Percentiles rank a stretch among this genome's conserved stretches.
Conservation (phyloP, 495 filamentous ascomycete genomes). For the Thozetella sp. region DNA sequence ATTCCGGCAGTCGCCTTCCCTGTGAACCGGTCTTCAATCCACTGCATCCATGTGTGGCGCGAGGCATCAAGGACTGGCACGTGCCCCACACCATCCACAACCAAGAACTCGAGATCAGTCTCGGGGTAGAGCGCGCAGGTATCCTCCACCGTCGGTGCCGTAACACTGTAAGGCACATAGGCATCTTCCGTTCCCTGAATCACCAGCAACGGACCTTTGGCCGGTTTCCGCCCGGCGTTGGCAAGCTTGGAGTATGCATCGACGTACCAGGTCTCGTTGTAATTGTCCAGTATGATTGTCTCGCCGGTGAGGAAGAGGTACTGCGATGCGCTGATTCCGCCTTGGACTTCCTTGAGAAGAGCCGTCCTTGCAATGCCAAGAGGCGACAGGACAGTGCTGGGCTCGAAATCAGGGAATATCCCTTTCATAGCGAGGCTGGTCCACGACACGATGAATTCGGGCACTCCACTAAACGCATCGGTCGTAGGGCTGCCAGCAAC, state of each 20-base stretch:
- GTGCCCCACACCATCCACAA: slow-evolving; percentile 31
- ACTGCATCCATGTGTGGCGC: slow-evolving; percentile 36
- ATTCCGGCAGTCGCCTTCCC: slow-evolving; percentile 12
- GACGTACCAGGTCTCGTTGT: slow-evolving; percentile 19
- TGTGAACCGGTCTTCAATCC: slow-evolving; percentile 39
- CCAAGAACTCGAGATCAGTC: slow-evolving; percentile 30
- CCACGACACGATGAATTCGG: slow-evolving; percentile 12
- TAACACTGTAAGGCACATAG: slow-evolving; percentile 22
- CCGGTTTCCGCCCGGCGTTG: slow-evolving; percentile 27
- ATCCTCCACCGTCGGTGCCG: slow-evolving; percentile 24
- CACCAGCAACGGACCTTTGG: slow-evolving; percentile 46
- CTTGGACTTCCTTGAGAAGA: slow-evolving; percentile 23
- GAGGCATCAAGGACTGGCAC: slow-evolving; percentile 36
- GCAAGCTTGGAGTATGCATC: slow-evolving; percentile 20
- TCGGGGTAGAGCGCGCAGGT: slow-evolving; percentile 30
- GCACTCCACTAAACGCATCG: slow-evolving; percentile 20
- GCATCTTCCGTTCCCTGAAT: slow-evolving; percentile 40
- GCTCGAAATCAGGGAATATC: background rate
- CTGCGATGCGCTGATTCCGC: background rate
- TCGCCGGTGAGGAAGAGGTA: slow-evolving; percentile 18
- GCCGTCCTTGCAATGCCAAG: slow-evolving; percentile 25
- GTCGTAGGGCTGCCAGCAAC: slow-evolving; percentile 38
- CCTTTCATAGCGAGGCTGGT: slow-evolving; percentile 13
- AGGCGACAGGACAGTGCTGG: slow-evolving; percentile 16
- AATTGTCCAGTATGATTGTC: slow-evolving; percentile 6